Evolutionary conservation across 2,329 filamentous ascomycete species (phyloP).

Genomic region (Sclerotiophoma versabilis): DNA sequence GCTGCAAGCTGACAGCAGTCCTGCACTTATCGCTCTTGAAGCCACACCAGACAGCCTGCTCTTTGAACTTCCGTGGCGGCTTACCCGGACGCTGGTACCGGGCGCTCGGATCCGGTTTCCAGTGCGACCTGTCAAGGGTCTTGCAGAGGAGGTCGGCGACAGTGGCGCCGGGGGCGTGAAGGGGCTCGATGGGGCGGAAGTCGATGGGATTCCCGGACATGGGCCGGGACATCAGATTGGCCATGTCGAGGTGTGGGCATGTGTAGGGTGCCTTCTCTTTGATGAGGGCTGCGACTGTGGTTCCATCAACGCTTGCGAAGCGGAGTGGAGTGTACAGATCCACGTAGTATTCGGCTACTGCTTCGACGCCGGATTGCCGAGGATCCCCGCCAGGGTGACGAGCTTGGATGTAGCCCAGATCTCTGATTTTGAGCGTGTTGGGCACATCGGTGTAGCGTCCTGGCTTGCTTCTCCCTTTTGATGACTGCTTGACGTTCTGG

Average conservation of each 20-base stretch:
- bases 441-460: neutral
- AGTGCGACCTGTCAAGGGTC: neutral
- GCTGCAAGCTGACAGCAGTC: neutral
- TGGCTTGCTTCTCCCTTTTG: neutral
- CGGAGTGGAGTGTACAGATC: neutral
- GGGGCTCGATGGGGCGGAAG: neutral
- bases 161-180: neutral
- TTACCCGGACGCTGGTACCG: neutral
- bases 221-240: neutral
- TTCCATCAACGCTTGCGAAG: neutral
- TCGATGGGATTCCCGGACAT: neutral
- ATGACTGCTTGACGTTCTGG: neutral
- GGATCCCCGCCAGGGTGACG: neutral
- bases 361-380: neutral
- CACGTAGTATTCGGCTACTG: neutral
- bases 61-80: neutral
- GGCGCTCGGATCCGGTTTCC: neutral
- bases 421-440: neutral
- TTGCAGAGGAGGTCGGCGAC: neutral
- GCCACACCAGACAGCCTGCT: conserved; percentile 1
- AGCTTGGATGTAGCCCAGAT: neutral
- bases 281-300: neutral
- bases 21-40: neutral
- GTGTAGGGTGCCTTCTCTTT: neutral
- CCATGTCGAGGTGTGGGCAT: neutral